Evolutionary conservation across 768 basidiomycete species (phyloP), one percentile per base, ranked within the genome.

Genomic region (Lyophyllum decastes): DNA sequence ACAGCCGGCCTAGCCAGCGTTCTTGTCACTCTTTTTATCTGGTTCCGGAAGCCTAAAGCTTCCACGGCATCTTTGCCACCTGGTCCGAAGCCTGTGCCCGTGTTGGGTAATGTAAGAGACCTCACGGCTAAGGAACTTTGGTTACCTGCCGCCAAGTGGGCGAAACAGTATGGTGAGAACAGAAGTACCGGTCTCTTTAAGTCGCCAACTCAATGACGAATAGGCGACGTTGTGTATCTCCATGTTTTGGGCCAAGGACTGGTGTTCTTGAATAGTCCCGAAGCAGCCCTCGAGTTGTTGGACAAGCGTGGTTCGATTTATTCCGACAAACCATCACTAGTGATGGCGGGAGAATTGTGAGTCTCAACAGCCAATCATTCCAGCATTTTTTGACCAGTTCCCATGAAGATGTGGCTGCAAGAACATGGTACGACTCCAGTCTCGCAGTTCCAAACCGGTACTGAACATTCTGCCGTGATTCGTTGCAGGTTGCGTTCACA

Each of bases 271-370:
- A 88, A 85, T 70, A 81, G 80, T 33, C 77, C 79, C 7, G 79
- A 87, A 35, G 84, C 78, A 0, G 81, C 79, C 0, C 74, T 76
- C 38, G 89, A 90, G 35, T 71, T 93, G 54, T 73, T 93, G 61
- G 89, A 92, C 54, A 87, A 83, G 65, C 81, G 83, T 27, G 87
- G 89, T 7, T 73, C 80, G 9, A 85, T 90, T 26, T 92, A 91
- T 68, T 86, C 89, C 8, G 90, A 91, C 72, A 89, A 87, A 68
- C 88, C 88, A 0, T 72, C 75, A 22, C 73, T 90, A 24, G 76
- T 87, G 44, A 91, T 92, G 90, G 76, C 73, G 14, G 84, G 86
- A 22, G 88, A 92, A 51, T 74, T 90, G 81, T 90, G 64, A 66
- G 86, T 83, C 24, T 30, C 41, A 30, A 35, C 58, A 35, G 45